These are phyloP conservation scores for Termitomyces titanicus DNA, from an alignment of 768 basidiomycete genomes.

Conservation along the genomic window DNA sequence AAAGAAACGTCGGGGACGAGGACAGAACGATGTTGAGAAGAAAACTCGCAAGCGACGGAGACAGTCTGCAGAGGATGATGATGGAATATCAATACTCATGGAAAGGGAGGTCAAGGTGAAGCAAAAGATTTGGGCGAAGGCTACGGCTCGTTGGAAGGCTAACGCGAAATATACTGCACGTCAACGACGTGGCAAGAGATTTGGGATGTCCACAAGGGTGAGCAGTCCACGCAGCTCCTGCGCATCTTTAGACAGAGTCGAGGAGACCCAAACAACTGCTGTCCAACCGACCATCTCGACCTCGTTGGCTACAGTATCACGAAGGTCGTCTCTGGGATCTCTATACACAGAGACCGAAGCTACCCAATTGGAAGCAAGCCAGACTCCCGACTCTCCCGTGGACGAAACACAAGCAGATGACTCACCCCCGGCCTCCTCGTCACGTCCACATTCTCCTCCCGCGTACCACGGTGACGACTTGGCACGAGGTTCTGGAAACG, in stretches of 20 bases:
- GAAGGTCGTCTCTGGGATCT: conserved; percentile 27
- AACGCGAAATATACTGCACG: conserved; percentile 60
- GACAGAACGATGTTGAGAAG: conserved; percentile 50
- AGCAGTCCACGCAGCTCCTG: conserved; percentile 27
- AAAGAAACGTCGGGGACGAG: conserved; percentile 28
- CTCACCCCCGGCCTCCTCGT: conserved; percentile 12
- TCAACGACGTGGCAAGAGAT: conserved; percentile 47
- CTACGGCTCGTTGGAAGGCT: conserved; percentile 66
- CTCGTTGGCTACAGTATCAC: conserved; percentile 22
- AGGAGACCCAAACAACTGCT: conserved; percentile 5
- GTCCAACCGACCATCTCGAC: conserved; percentile 10
- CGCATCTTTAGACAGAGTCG: conserved; percentile 8
- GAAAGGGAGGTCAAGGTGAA: conserved; percentile 47
- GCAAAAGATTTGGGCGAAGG: conserved; percentile 61
- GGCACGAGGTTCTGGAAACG: conserved; percentile 7
- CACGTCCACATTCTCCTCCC: conserved; percentile 23
- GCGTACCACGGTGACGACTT: conserved; percentile 40
- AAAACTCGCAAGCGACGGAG: conserved; percentile 29
- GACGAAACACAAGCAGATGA: conserved; percentile 10
- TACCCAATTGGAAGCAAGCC: neutral
- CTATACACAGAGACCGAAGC: conserved; percentile 1
- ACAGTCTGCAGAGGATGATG: conserved; percentile 21
- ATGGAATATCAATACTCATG: conserved; percentile 22
- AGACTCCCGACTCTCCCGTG: conserved; percentile 10
- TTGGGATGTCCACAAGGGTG: conserved; percentile 16